Conservation (phyloP, 1,284 basidiomycete species). For the Earliella scabrosa region DNA sequence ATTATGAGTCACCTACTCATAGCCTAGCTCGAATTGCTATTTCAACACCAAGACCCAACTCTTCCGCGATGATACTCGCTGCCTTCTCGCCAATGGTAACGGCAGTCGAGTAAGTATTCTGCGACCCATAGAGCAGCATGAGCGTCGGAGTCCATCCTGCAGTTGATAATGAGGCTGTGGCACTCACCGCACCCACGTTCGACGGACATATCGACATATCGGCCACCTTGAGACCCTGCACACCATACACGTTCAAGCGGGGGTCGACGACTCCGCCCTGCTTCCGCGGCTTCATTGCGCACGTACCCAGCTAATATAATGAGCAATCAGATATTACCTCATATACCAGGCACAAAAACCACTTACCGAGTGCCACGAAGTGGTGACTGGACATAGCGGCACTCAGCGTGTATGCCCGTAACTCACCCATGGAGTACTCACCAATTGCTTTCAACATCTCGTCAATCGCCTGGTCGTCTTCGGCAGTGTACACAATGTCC, state of each 20-base stretch:
- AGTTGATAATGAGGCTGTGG: background rate
- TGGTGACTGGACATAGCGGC: background rate
- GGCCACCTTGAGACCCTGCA: constrained; percentile 61
- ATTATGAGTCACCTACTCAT: no score
- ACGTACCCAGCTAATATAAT: constrained; percentile 58
- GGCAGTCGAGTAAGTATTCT: constrained; percentile 54
- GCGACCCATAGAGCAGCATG: no score
- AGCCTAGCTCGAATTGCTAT: no score
- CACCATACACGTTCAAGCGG: constrained; percentile 66
- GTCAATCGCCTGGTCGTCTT: constrained; percentile 59
- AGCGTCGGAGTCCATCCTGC: background rate
- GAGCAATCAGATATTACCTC: background rate
- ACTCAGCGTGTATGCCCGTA: no score
- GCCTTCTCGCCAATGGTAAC: constrained; percentile 55
- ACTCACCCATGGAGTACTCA: no score
- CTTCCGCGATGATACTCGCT: constrained; percentile 49
- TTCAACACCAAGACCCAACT: no score
- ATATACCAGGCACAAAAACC: background rate
- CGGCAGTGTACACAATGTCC: constrained; percentile 53
- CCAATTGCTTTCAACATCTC: constrained; percentile 38
- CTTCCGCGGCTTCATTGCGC: constrained; percentile 65
- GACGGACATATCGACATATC: constrained; percentile 46
- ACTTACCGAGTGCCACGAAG: constrained; percentile 58
- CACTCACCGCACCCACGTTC: constrained; percentile 20
- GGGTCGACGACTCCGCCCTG: constrained; percentile 65